Evolutionary conservation across 306 rosid genomes (phyloP), one percentile per base, ranked within the genome.

Genomic region (Acacia confusa): DNA sequence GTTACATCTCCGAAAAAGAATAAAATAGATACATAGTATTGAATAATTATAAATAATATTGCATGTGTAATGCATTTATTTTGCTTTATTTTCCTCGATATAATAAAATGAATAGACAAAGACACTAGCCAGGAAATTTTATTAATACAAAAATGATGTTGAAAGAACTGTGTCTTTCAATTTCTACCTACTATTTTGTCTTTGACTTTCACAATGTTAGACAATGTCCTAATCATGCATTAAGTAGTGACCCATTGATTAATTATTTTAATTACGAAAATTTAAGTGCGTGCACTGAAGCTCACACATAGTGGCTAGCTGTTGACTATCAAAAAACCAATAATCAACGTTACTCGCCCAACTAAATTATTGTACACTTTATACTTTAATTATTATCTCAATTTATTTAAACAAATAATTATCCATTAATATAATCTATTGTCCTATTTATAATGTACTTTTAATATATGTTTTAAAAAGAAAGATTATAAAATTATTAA

Each of bases 271-370:
- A 24, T 34, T 38, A 70, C 30, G 22, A 60, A 61, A 71, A 58
- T 25, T 38, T 0, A 70, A 80, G 78, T 63, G 83, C 76, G 43
- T 67, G 78, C 81, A 85, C 71, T 74, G 30, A 78, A 69, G 58
- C 72, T 10, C 27, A n/a, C 61, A 20, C 79, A 70, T 63, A 50
- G 81, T 79, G 81, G 77, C 34, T 75, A 71, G 77, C 34, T 11
- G 55, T 20, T 71, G 60, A 65, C 47, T 79, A 64, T 65, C 69
- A 86, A 82, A 70, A 64, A 7, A 41, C 65, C 71, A 70, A 86
- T 76, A 65, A 79, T 71, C 48, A 72, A 6, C 64, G 1, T 57
- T 30, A 15, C 63, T 57, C 40, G 30, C 40, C 45, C 66, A 63
- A 75, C 80, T 58, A 76, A 82, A 86, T 86, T 27, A 82, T 66